These are phyloP conservation scores for Ephemerocybe angulata DNA, from an alignment of 768 basidiomycete species.

Conservation along the genomic window DNA sequence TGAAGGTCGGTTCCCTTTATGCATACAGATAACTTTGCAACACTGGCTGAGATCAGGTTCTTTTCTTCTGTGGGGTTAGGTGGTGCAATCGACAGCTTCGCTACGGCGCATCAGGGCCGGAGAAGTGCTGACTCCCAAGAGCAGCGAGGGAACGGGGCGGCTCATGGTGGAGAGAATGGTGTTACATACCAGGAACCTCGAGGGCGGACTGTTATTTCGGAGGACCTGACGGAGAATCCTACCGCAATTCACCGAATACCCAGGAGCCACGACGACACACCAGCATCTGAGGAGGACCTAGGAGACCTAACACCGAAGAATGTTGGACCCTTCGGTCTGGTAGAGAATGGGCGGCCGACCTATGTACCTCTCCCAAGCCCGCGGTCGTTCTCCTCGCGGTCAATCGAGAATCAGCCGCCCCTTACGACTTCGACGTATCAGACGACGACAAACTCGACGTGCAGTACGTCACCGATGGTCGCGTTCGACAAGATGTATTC, in stretches of 20 bases:
- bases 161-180: too few species aligned
- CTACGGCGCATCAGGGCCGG: too few species aligned
- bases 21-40: not conserved
- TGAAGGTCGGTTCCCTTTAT: constrained; percentile 19
- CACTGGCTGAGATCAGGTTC: not conserved
- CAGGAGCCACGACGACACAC: too few species aligned
- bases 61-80: too few species aligned
- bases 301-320: not conserved
- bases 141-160: too few species aligned
- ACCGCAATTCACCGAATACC: too few species aligned
- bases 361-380: constrained; percentile 36
- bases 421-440: constrained; percentile 17
- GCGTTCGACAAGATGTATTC: constrained; percentile 37
- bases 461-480: constrained; percentile 28
- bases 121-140: too few species aligned
- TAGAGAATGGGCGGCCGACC: constrained; percentile 27
- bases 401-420: constrained; percentile 16
- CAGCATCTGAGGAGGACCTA: not conserved
- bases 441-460: constrained; percentile 19
- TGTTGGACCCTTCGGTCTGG: too few species aligned
- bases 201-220: too few species aligned
- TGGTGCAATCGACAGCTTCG: not conserved
- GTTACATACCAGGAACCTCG: too few species aligned
- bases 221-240: too few species aligned
- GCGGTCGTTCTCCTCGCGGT: constrained; percentile 28